Base-by-base conservation (phyloP, 495 filamentous ascomycete species). In the Penicillium maclennaniae region DNA sequence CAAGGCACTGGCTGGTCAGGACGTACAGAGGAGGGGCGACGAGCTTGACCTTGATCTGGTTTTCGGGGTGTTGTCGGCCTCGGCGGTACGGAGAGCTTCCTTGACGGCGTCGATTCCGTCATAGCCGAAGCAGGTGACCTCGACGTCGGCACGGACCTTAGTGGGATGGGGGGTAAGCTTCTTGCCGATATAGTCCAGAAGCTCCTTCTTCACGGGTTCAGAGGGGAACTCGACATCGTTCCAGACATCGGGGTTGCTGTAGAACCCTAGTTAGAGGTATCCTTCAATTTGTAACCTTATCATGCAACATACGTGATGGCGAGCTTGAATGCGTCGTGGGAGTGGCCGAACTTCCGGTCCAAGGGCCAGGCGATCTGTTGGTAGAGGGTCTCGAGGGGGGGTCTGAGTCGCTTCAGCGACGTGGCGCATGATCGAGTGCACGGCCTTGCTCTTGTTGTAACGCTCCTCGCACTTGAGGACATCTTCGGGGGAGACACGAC, bases 401-500 rank as follows among this genome's bases (percentile, higher is more conserved):
- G 86, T 91, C 67, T 86, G 84, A 26, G 91, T 95, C 73, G 95
- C 97, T 79, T 98, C 93, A 47, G 93, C 92, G 41, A 97, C 93
- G 68, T 98, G 93, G 57, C 93, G 84, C 85, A 97, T 88, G 69
- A 98, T 97, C 4, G 88, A 92, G 74, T 97, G 92, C 46, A 97
- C 93, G 77, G 96, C 92, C 78, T 98, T 98, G 79, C 87, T 89
- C 83, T 98, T 98, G 82, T 98, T 98, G 79, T 96, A 98, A 36
- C 93, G 83, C 75, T 98, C 93, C 68, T 98, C 93, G 71, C 95
- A 97, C 76, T 96, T 96, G 48, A 95, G 77, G 41, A 97, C 92
- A 78, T 98, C 93, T 69, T 98, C 93, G 31, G 95, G 88, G 4
- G 91, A 96, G 27, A 98, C 93, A 73, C 93, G 85, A 56, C 93